Evolutionary conservation across 352 stramenopile species (phyloP).

Genomic region (Phytophthora pistaciae): DNA sequence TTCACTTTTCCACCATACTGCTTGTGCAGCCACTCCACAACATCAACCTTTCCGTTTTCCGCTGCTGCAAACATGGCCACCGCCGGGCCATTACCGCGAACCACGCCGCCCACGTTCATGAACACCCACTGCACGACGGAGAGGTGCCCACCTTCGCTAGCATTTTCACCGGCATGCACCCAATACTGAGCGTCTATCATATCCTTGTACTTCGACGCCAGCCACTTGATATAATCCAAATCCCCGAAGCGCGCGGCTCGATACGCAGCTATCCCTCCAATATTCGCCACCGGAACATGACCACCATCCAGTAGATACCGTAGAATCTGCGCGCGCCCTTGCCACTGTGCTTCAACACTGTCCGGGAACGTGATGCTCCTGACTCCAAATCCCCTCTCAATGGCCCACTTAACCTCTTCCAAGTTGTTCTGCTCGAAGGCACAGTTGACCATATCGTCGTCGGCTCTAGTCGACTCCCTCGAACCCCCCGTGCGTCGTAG

Average conservation of each 20-base stretch:
- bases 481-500: neutral
- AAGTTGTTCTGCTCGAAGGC: conserved; percentile 21
- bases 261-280: conserved; percentile 10
- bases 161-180: neutral
- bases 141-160: conserved; percentile 4
- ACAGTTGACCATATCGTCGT: conserved; percentile 3
- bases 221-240: conserved; percentile 17
- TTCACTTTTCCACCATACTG: conserved; percentile 3
- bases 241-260: conserved; percentile 13
- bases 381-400: neutral
- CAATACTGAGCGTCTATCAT: neutral
- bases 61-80: conserved; percentile 21
- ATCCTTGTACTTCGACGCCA: neutral
- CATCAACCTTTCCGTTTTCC: conserved; percentile 5
- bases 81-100: conserved; percentile 5
- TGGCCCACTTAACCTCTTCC: conserved; percentile 4
- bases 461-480: neutral
- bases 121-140: conserved; percentile 18
- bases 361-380: neutral
- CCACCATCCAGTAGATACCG: conserved; percentile 12
- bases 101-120: neutral
- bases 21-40: conserved; percentile 18
- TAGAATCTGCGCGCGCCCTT: conserved; percentile 4
- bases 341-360: conserved; percentile 2
- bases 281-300: conserved; percentile 1